Base-by-base conservation (phyloP, 179 eudicot genomes). In the Spinacia oleracea region DNA sequence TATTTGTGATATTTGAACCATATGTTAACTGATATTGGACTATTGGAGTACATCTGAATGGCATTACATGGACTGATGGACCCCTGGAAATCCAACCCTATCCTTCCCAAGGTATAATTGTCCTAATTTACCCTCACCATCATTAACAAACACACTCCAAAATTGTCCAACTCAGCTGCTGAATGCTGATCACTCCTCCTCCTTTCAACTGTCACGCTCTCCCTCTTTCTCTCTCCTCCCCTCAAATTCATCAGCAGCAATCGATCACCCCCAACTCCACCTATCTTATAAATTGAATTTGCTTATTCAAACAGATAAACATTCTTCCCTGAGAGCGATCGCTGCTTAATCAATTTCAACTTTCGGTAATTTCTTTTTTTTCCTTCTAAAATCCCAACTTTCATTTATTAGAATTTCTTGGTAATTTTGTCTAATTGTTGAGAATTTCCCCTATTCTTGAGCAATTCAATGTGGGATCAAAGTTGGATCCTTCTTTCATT, bases 11-110 rank as follows among this genome's bases (percentile, higher is more conserved):
- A n/a, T n/a, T n/a, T n/a, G n/a, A n/a, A n/a, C n/a, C n/a, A n/a
- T n/a, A n/a, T n/a, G n/a, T n/a, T n/a, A n/a, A n/a, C n/a, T n/a
- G n/a, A n/a, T n/a, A n/a, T n/a, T n/a, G n/a, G n/a, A n/a, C n/a
- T n/a, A n/a, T n/a, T n/a, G n/a, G n/a, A n/a, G n/a, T n/a, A n/a
- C n/a, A n/a, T n/a, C n/a, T n/a, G n/a, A n/a, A n/a, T n/a, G n/a
- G n/a, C n/a, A n/a, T n/a, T n/a, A n/a, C n/a, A 23, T 4, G 9
- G 8, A 23, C 10, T 11, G 15, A 59, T 50, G 75, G 75, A 72
- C 60, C 60, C 75, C 16, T 9, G 21, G 53, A 51, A 72, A 72
- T 72, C 75, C 20, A 31, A 53, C 20, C 63, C 60, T 72, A 51
- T 72, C 63, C 34, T 45, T 70, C 1, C n/a, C 31, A 45, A 5